phyloP scores from a whole-genome alignment of 352 stramenopile genomes.

The Phytophthora chlamydospora region DNA sequence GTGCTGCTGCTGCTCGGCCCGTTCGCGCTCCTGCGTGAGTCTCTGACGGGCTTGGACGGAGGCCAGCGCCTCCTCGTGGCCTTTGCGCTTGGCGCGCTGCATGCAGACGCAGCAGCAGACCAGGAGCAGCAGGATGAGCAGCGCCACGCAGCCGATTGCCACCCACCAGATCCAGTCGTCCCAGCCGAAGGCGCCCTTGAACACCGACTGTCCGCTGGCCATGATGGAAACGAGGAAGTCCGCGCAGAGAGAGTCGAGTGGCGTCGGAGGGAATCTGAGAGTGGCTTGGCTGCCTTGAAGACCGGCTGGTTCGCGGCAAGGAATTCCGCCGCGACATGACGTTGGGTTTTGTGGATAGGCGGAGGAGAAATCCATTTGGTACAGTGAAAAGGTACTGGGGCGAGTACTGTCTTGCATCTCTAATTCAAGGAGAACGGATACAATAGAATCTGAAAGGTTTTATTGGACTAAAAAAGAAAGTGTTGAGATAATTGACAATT shows the following conservation, averaged over 20 bases:
- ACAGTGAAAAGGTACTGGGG: neutral
- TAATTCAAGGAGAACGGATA: too few relatives aligned
- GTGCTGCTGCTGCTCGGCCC: conserved; percentile 45
- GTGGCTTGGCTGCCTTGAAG: conserved; percentile 15
- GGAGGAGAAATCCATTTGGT: neutral
- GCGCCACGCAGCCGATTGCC: conserved; percentile 58
- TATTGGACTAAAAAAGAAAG: too few relatives aligned
- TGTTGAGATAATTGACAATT: too few relatives aligned
- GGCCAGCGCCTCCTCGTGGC: conserved; percentile 66
- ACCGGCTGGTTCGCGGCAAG: neutral
- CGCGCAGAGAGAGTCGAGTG: neutral
- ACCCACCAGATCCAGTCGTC: conserved; percentile 87
- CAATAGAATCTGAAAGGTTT: too few relatives aligned
- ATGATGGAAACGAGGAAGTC: conserved; percentile 22
- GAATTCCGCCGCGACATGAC: conserved; percentile 18
- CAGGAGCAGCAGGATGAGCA: conserved; percentile 70
- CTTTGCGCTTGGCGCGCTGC: conserved; percentile 80
- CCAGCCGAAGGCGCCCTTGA: conserved; percentile 75
- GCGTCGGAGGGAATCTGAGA: neutral
- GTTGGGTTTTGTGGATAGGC: neutral
- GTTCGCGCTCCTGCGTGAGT: conserved; percentile 47
- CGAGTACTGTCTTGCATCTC: neutral
- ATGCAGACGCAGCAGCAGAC: conserved; percentile 84
- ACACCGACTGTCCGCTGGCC: conserved; percentile 56
- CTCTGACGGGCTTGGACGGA: conserved; percentile 61